Conservation (phyloP, 2,329 filamentous ascomycete species). For the Cercospora sp. region DNA sequence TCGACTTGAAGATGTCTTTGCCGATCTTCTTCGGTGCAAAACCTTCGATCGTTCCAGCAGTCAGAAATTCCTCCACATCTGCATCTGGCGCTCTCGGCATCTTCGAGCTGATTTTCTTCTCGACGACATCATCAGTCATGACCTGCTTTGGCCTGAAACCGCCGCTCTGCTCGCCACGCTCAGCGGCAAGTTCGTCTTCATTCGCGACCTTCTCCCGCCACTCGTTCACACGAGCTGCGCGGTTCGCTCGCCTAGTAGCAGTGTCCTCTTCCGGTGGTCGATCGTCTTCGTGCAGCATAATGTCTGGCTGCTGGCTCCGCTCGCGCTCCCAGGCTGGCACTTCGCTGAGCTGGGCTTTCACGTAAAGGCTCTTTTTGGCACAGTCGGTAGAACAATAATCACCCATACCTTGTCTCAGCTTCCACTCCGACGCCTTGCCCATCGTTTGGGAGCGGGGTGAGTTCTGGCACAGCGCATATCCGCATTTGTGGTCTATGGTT, state of each 20-base stretch:
- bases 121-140: constrained; percentile 38
- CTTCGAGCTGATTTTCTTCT: constrained; percentile 34
- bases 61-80: constrained; percentile 9
- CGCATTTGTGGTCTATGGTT: constrained; percentile 79
- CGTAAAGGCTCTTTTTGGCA: constrained; percentile 75
- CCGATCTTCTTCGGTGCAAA: constrained; percentile 32
- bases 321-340: constrained; percentile 81
- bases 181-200: constrained; percentile 44
- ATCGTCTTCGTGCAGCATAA: constrained; percentile 44
- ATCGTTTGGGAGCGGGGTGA: constrained; percentile 53
- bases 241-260: constrained; percentile 35
- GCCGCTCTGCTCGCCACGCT: constrained; percentile 45
- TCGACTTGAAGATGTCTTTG: constrained; percentile 10
- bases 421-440: constrained; percentile 61
- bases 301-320: constrained; percentile 45
- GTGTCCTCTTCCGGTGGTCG: constrained; percentile 24
- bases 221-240: constrained; percentile 32
- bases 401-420: constrained; percentile 71
- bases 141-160: constrained; percentile 37
- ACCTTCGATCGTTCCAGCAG: constrained; percentile 33
- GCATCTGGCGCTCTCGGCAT: constrained; percentile 15
- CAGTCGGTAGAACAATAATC: constrained; percentile 85
- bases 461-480: constrained; percentile 75
- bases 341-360: constrained; percentile 85
- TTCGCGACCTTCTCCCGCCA: constrained; percentile 36